Evolutionary conservation across 441 rosid genomes (phyloP).

Genomic region (Mallotus japonicus): DNA sequence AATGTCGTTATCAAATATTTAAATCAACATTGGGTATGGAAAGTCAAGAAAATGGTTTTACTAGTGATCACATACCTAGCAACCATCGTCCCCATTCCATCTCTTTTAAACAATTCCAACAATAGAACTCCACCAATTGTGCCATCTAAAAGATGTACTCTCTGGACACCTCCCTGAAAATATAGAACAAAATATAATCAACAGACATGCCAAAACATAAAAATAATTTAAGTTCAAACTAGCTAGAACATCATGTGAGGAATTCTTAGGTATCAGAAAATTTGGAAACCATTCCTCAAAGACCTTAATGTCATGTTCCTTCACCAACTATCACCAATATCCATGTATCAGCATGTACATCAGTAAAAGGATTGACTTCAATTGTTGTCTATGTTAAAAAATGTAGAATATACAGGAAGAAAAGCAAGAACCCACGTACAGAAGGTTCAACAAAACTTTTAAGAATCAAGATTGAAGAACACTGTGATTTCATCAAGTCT

Average conservation of each 20-base stretch:
- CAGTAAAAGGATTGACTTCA: not conserved
- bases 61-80: constrained; percentile 65
- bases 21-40: not conserved
- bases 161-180: constrained; percentile 87
- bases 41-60: constrained; percentile 1
- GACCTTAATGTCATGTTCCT: not conserved
- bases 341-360: not conserved
- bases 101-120: constrained; percentile 91
- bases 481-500: not conserved
- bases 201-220: constrained; percentile 5
- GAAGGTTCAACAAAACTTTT: not conserved
- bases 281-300: not conserved
- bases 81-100: constrained; percentile 99
- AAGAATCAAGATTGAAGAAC: not conserved
- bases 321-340: not conserved
- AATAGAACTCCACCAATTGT: constrained; percentile 85
- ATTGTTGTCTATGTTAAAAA: not conserved
- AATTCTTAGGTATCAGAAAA: constrained; percentile 14
- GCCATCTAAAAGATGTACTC: constrained; percentile 96
- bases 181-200: constrained; percentile 15
- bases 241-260: not conserved
- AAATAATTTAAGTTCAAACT: not conserved
- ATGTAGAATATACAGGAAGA: not conserved
- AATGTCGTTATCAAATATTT: constrained; percentile 7
- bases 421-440: not conserved